phyloP scores from a whole-genome alignment of 2,329 filamentous ascomycete species.

The Aspergillus sp. region DNA sequence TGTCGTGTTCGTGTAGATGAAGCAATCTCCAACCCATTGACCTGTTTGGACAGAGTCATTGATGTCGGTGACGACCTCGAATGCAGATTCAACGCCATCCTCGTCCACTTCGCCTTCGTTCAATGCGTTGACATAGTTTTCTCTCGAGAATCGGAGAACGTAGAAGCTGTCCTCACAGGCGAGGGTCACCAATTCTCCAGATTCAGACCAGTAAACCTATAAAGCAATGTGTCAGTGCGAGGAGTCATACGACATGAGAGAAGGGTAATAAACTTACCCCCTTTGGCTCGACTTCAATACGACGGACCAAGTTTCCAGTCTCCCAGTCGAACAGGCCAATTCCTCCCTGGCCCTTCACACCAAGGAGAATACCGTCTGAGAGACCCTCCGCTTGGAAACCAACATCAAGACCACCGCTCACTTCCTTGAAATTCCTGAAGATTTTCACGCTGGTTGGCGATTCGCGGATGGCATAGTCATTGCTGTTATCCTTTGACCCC shows the following conservation, averaged over 20 bases:
- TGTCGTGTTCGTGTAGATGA: conserved; percentile 96
- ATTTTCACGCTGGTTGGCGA: conserved; percentile 91
- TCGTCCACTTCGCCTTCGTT: conserved; percentile 77
- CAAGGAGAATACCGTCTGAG: conserved; percentile 79
- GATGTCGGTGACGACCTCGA: conserved; percentile 93
- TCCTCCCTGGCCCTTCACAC: conserved; percentile 89
- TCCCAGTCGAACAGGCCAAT: conserved; percentile 97
- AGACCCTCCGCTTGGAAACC: conserved; percentile 92
- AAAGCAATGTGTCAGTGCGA: conserved; percentile 10
- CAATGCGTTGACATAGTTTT: conserved; percentile 76
- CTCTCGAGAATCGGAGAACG: conserved; percentile 82
- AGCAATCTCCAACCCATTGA: conserved; percentile 97
- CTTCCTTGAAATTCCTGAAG: conserved; percentile 96
- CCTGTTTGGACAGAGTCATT: conserved; percentile 89
- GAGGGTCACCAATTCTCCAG: conserved; percentile 83
- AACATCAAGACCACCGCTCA: conserved; percentile 79
- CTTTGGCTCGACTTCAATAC: conserved; percentile 74
- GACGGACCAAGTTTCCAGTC: conserved; percentile 75
- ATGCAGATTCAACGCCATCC: conserved; percentile 90
- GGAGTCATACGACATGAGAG: not conserved
- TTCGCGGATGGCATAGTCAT: conserved; percentile 95
- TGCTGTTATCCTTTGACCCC: conserved; percentile 95
- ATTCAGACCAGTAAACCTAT: conserved; percentile 94
- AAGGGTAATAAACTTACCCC: conserved; percentile 38
- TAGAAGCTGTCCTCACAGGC: conserved; percentile 96